These are phyloP conservation scores for Pythium pectinolyticum DNA, from an alignment of 352 stramenopile genomes.

Conservation along the genomic window DNA sequence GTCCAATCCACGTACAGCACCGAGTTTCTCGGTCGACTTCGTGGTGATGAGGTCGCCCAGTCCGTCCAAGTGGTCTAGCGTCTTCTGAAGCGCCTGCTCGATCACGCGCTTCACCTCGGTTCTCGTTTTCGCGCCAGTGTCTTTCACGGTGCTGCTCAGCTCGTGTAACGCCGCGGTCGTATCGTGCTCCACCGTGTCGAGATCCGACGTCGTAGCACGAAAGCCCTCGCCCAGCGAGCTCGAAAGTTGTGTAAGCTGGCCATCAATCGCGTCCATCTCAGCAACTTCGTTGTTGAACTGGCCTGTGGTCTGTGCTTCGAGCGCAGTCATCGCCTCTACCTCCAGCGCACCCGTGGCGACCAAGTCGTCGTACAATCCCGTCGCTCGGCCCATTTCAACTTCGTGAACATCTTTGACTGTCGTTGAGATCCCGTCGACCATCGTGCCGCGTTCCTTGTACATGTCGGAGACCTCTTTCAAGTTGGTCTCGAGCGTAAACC, in stretches of 20 bases:
- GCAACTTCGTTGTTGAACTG: slow-evolving; percentile 5
- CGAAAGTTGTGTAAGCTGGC: slow-evolving; percentile 3
- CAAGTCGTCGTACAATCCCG: slow-evolving; percentile 7
- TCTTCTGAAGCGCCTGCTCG: neutral
- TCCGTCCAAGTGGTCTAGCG: neutral
- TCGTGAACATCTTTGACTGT: slow-evolving; percentile 10
- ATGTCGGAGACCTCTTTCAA: slow-evolving; percentile 11
- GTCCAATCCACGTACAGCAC: neutral
- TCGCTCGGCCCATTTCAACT: slow-evolving; percentile 8
- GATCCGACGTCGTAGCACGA: neutral
- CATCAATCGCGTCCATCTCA: slow-evolving; percentile 4
- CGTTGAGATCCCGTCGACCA: slow-evolving; percentile 2
- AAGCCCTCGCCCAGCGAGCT: slow-evolving; percentile 2
- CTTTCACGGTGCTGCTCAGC: neutral
- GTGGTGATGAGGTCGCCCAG: neutral
- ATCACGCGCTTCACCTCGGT: slow-evolving; percentile 1
- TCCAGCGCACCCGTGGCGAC: slow-evolving; percentile 6
- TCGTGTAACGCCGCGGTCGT: neutral
- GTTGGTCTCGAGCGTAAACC: slow-evolving; percentile 11
- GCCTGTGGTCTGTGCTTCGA: slow-evolving; percentile 5
- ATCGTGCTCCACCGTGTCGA: slow-evolving; percentile 5
- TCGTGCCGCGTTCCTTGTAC: slow-evolving; percentile 11
- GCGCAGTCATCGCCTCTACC: slow-evolving; percentile 1
- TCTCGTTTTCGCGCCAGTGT: slow-evolving; percentile 3
- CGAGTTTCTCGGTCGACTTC: slow-evolving; percentile 1